These are phyloP conservation scores for Huntiella decipiens DNA, from an alignment of 2,329 filamentous ascomycete species.

Conservation along the genomic window DNA sequence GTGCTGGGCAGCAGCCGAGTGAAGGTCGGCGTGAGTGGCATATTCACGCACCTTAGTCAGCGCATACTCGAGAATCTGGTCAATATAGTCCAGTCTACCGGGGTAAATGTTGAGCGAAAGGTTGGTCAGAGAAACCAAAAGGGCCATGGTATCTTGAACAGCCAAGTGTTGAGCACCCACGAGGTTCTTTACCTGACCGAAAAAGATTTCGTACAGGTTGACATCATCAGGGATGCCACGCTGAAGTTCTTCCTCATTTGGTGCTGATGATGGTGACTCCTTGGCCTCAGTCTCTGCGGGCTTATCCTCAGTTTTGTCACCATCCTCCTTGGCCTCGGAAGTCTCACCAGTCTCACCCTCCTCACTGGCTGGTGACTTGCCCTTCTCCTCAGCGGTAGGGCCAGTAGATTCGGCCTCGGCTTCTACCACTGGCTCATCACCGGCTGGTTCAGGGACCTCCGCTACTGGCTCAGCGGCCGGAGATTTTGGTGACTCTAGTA, in stretches of 20 bases:
- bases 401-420: background rate
- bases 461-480: conserved; percentile 7
- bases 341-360: conserved; percentile 19
- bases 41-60: conserved; percentile 73
- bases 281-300: background rate
- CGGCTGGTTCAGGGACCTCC: background rate
- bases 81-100: conserved; percentile 77
- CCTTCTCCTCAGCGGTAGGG: background rate
- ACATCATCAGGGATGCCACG: conserved; percentile 52
- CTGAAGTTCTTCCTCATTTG: conserved; percentile 7
- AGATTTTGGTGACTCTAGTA: conserved; percentile 12
- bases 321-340: conserved; percentile 23
- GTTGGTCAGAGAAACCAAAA: conserved; percentile 85
- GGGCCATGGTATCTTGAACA: conserved; percentile 83
- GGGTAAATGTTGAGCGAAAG: conserved; percentile 93
- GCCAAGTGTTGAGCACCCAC: conserved; percentile 80
- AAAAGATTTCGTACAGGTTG: conserved; percentile 92
- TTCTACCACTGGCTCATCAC: background rate
- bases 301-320: background rate
- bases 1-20: conserved; percentile 70
- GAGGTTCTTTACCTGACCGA: conserved; percentile 82
- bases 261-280: background rate
- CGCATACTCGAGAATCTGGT: conserved; percentile 81
- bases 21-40: conserved; percentile 85
- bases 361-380: background rate